phyloP scores from a whole-genome alignment of 1,284 basidiomycete genomes.

The Rugiboletus extremiorientalis region DNA sequence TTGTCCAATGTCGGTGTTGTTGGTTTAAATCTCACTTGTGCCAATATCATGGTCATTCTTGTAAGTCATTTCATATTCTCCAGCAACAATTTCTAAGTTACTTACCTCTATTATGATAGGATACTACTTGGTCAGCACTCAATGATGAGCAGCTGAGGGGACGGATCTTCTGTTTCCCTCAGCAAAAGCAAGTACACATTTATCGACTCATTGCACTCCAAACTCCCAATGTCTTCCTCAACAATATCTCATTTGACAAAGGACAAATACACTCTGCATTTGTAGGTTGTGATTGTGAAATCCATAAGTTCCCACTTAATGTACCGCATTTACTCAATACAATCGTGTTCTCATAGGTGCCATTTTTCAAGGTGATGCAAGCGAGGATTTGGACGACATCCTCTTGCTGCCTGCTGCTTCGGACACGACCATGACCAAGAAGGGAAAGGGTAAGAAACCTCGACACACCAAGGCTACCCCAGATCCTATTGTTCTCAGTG shows the following conservation, averaged over 20 bases:
- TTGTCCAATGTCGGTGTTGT: not conserved
- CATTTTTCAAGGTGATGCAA: too few relatives aligned
- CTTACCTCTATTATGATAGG: constrained; percentile 7
- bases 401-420: too few relatives aligned
- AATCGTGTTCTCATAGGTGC: too few relatives aligned
- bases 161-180: constrained; percentile 12
- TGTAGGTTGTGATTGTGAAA: too few relatives aligned
- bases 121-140: constrained; percentile 20
- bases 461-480: too few relatives aligned
- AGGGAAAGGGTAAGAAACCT: too few relatives aligned
- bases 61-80: not conserved
- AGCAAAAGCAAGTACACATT: constrained; percentile 16
- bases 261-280: not conserved
- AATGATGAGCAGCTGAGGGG: constrained; percentile 21
- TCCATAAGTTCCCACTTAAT: too few relatives aligned
- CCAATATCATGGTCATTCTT: not conserved
- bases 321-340: too few relatives aligned
- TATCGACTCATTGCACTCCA: constrained; percentile 12
- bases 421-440: too few relatives aligned
- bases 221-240: constrained; percentile 8
- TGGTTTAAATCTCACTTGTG: not conserved
- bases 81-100: too few relatives aligned
- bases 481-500: too few relatives aligned
- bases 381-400: too few relatives aligned
- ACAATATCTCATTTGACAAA: constrained; percentile 14